A percentile compares a stretch with the other conserved stretches of the same genome.
phyloP scores from a whole-genome alignment of 2,329 filamentous ascomycete genomes.

The Lomentospora prolificans region DNA sequence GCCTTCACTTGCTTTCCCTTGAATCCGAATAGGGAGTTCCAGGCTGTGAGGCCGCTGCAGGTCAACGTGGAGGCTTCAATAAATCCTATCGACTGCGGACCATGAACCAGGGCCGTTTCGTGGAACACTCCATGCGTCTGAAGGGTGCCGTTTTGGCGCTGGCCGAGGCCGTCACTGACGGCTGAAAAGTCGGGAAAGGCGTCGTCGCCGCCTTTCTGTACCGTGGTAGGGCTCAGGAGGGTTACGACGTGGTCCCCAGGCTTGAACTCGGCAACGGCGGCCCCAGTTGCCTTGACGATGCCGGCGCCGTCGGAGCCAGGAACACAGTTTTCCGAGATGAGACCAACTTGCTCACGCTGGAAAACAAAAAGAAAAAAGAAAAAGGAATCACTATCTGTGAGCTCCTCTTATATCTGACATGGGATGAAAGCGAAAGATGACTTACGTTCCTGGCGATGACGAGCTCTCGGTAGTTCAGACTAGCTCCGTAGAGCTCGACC shows the following conservation, averaged over 20 bases:
- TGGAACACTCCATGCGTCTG: not conserved
- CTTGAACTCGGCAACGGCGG: not conserved
- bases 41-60: not conserved
- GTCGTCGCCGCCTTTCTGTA: not conserved
- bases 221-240: not conserved
- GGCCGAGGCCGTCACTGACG: not conserved
- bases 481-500: slow-evolving; percentile 42
- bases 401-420: not conserved
- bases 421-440: no score
- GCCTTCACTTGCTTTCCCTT: not conserved
- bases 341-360: not conserved
- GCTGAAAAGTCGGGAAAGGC: not conserved
- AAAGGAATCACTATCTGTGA: not conserved
- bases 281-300: not conserved
- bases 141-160: not conserved
- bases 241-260: not conserved
- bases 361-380: not conserved
- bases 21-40: not conserved
- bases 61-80: not conserved
- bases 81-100: not conserved
- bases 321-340: not conserved
- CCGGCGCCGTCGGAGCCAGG: not conserved
- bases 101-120: not conserved
- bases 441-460: slow-evolving; percentile 22
- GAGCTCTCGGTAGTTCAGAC: slow-evolving; percentile 39